Evolutionary conservation across 2,329 filamentous ascomycete genomes (phyloP), one percentile per base, ranked within the genome.

Genomic region (Ambrosiella cleistominuta): DNA sequence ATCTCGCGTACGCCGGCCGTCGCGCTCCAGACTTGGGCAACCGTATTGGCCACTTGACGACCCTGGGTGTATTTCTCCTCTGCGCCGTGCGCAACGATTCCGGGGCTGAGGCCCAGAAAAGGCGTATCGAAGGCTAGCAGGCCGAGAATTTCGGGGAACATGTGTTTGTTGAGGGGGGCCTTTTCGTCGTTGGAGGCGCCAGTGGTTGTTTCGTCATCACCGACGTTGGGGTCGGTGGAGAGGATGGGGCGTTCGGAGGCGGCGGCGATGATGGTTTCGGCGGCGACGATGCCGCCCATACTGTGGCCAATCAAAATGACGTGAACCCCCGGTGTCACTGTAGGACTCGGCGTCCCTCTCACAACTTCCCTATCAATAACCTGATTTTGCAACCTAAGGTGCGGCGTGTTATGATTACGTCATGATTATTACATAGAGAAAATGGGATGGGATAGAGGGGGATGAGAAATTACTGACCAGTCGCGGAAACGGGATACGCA

Each of bases 71-170:
- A 91, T 65, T 95, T 88, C 47, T 80, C 83, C 73, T 97, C 89
- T 5, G 91, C 90, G 61, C 84, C 82, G 68, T 91, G 85, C 3
- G 87, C 86, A n/a, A 93, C 83, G 1, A 93, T 85, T 35, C 86
- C 85, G 0, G 87, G 86, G 19, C 83, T 80, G 63, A 90, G 88
- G 59, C 86, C 86, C 1, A 93, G 77, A 68, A 86, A 98, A 0
- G 93, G 93, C 0, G 93, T 98, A 70, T 97, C 91, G 68, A 96
- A 95, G 55, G 90, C 88, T 53, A 97, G 78, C 35, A 97, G 80
- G 63, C 86, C 91, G 70, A 91, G 86, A 63, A 97, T 82, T 69
- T 89, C 91, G 1, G 91, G 91, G 68, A 97, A 97, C 13, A 36
- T n/a, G 85, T 96, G 91, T 68, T 95, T 81, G 38, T 72, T 70